A percentile compares a stretch with the other conserved stretches of the same genome.
Evolutionary conservation across 345 rosid species (phyloP).

Genomic region (Combretum micranthum): DNA sequence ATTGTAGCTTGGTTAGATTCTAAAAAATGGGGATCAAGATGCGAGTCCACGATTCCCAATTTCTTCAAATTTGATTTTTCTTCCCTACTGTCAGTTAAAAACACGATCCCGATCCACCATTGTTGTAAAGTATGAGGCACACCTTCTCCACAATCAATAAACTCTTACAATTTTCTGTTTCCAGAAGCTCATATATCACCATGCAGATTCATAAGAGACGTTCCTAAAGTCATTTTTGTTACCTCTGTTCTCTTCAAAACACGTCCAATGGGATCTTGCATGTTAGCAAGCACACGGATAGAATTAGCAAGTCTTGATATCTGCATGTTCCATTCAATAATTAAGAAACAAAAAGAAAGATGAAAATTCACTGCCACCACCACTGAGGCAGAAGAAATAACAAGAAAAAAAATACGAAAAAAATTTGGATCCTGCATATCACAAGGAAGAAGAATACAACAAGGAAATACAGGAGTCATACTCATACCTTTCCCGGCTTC

Average conservation of each 20-base stretch:
- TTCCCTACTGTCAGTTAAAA: too few relatives aligned
- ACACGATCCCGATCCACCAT: too few relatives aligned
- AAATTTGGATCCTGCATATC: not conserved
- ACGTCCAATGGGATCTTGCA: slow-evolving; percentile 91
- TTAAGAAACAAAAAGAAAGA: too few relatives aligned
- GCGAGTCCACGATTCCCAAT: too few relatives aligned
- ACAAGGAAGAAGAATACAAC: not conserved
- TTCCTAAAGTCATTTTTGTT: slow-evolving; percentile 9
- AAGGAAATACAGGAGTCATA: not conserved
- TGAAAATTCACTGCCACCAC: slow-evolving; percentile 1
- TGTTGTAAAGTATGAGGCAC: too few relatives aligned
- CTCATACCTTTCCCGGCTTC: slow-evolving; percentile 82
- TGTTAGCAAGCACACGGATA: slow-evolving; percentile 78
- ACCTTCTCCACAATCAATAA: too few relatives aligned
- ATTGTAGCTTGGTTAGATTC: too few relatives aligned
- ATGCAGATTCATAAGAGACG: too few relatives aligned
- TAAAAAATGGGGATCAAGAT: too few relatives aligned
- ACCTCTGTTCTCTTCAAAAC: slow-evolving; percentile 90
- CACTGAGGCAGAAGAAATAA: slow-evolving; percentile 9
- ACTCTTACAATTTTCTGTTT: too few relatives aligned
- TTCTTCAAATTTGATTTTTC: too few relatives aligned
- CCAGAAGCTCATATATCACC: too few relatives aligned
- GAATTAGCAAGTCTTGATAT: slow-evolving; percentile 68
- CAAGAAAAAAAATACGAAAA: not conserved
- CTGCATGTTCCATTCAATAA: slow-evolving; percentile 26